Evolutionary conservation across 176 grass and related monocot genomes (phyloP), one percentile per base, ranked within the genome.

Genomic region (Carex littledalei): DNA sequence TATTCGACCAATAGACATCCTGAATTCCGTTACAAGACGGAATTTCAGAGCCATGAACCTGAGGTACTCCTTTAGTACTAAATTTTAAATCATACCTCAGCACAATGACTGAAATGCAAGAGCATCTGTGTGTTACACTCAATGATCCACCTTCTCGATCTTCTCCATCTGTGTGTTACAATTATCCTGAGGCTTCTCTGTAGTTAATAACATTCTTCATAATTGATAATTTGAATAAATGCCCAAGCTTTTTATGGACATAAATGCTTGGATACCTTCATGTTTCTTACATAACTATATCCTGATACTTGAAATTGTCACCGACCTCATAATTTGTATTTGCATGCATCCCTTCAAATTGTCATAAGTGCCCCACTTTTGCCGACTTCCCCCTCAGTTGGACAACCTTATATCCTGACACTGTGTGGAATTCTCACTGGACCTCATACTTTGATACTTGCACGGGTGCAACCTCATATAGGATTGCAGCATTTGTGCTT

Each of bases 11-110:
- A 82, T 31, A 91, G 84, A 67, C 94, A 93, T 78, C 91, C 89
- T 0, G 94, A 96, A 83, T 96, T 96, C 41, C 91, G 91, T 61
- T 96, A 96, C 88, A 96, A 90, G 88, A 96, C 91, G 0, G 94
- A 96, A 86, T 96, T 96, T 86, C 94, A 96, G 81, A 93, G 94
- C 86, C 94, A 96, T 86, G 94, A 96, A 90, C 94, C 94, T 67
- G 94, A 96, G 91, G 94, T 87, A 91, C 63, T 67, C 75, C 7
- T 39, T 83, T 49, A 74, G 43, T 37, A 32, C 24, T 57, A 78
- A 32, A 34, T 32, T 78, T 34, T 15, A 55, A 9, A 35, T 55
- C 10, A 8, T 72, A 45, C 17, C 47, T 56, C 2, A 47, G 39
- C 70, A 78, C 21, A 31, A 32, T 55, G 74, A 31, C 74, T 78